Conservation (phyloP, 2,329 filamentous ascomycete genomes). For the Talaromyces rugulosus region DNA sequence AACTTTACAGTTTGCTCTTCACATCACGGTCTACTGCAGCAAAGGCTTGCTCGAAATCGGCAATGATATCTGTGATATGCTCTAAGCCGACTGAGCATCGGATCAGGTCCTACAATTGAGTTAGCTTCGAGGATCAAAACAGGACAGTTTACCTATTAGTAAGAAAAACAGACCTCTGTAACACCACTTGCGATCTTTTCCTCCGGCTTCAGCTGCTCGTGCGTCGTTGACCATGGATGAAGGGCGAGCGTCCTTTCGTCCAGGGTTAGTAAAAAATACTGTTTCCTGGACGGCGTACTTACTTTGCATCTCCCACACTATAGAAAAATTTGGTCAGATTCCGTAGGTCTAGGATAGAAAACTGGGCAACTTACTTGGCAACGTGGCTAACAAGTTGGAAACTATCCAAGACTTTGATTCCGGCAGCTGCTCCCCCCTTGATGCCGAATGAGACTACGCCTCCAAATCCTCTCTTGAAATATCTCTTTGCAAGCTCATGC, state of each 20-base stretch:
- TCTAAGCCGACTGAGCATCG: conserved; percentile 93
- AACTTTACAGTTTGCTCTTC: background rate
- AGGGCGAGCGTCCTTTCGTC: conserved; percentile 69
- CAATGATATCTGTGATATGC: conserved; percentile 95
- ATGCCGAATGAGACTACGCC: conserved; percentile 86
- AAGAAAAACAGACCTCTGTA: conserved; percentile 72
- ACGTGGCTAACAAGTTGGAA: conserved; percentile 89
- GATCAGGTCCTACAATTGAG: conserved; percentile 62
- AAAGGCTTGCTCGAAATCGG: conserved; percentile 60
- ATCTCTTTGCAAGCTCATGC: conserved; percentile 74
- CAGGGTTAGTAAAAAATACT: background rate
- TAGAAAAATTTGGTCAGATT: conserved; percentile 22
- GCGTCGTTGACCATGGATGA: conserved; percentile 85
- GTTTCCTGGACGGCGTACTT: background rate
- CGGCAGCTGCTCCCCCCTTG: conserved; percentile 75
- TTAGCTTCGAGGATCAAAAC: conserved; percentile 73
- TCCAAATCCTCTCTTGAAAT: conserved; percentile 74
- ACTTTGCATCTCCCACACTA: conserved; percentile 77
- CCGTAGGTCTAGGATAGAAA: background rate
- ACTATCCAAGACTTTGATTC: conserved; percentile 55
- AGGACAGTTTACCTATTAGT: conserved; percentile 72
- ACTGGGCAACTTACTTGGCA: conserved; percentile 56
- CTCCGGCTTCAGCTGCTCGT: conserved; percentile 80
- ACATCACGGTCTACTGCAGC: background rate
- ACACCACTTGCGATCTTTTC: conserved; percentile 78